Evolutionary conservation across 108 stramenopile genomes (phyloP), one percentile per base, ranked within the genome.

Genomic region (Conticribra weissflogii): DNA sequence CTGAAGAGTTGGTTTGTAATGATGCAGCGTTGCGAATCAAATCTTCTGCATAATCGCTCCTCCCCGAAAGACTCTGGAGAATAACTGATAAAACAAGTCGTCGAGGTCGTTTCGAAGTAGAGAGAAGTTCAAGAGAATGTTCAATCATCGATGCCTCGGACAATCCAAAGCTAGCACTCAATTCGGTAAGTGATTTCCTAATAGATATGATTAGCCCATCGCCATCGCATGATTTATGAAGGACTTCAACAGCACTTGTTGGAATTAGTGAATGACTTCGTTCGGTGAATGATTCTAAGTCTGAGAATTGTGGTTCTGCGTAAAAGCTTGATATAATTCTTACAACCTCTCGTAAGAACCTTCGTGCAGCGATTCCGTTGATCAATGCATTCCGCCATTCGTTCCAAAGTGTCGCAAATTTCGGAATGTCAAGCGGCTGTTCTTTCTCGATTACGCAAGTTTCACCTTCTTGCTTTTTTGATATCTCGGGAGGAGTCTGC

Each of bases 21-120:
- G 67, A 41, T n/a, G 90, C 67, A 52, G 90, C 84, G 54, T 70
- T 65, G 65, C 88, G 79, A 30, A 94, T 59, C 24, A 81, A 61
- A 54, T 87, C 84, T 60, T 94, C 93, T 27, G 88, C 89, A 16
- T 83, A 31, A 66, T 91, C 89, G 28, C 62, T 63, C 74, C 83
- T 82, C 3, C 79, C 74, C 24, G 72, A 64, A 8, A 86, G 59
- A 28, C 75, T 65, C 34, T 87, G 71, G 3, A 94, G 53, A 33
- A 94, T 49, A 41, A 90, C 86, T 29, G 76, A 74, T 58, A 86
- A 80, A 1, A 86, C 63, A 16, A 83, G 69, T 33, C 87, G 54
- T 18, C 57, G 66, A 29, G 85, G 64, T 63, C 47, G 30, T 55
- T 46, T 27, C 54, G 70, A 22, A 54, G 57, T 9, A 74, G 80